phyloP scores from a whole-genome alignment of 768 basidiomycete genomes.

The Coprinellus micaceus region DNA sequence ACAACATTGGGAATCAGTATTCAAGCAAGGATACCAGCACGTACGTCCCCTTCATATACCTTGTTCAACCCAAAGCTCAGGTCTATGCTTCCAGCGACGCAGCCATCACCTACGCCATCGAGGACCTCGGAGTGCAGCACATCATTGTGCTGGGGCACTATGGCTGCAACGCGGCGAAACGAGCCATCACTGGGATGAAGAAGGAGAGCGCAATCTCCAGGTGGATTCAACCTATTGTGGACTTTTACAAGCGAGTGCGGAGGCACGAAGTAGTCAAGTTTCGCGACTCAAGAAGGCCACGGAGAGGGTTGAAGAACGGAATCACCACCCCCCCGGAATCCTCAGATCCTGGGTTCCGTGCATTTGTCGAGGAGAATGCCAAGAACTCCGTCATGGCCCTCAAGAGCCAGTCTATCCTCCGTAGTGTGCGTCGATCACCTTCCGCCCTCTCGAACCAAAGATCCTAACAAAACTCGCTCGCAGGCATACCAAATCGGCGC shows the following conservation, averaged over 20 bases:
- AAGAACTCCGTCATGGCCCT: conserved; percentile 38
- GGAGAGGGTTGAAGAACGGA: conserved; percentile 23
- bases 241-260: conserved; percentile 28
- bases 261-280: conserved; percentile 36
- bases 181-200: conserved; percentile 25
- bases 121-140: conserved; percentile 31
- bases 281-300: conserved; percentile 28
- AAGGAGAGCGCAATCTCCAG: conserved; percentile 21
- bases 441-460: not conserved
- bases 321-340: conserved; percentile 19
- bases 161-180: conserved; percentile 33
- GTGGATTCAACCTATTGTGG: conserved; percentile 32
- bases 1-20: conserved; percentile 36
- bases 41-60: conserved; percentile 23
- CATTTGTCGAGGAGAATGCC: conserved; percentile 51
- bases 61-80: too few species aligned
- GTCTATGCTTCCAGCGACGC: too few species aligned
- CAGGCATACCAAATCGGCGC: conserved; percentile 17
- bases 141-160: conserved; percentile 39
- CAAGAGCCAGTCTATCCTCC: conserved; percentile 34
- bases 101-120: conserved; percentile 32
- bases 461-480: conserved; percentile 10
- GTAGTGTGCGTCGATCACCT: conserved; percentile 19
- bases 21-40: conserved; percentile 28
- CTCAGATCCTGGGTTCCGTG: conserved; percentile 30